Evolutionary conservation across 2,329 filamentous ascomycete species (phyloP), one percentile per base, ranked within the genome.

Genomic region (Ophiocordyceps camponoti-floridani): DNA sequence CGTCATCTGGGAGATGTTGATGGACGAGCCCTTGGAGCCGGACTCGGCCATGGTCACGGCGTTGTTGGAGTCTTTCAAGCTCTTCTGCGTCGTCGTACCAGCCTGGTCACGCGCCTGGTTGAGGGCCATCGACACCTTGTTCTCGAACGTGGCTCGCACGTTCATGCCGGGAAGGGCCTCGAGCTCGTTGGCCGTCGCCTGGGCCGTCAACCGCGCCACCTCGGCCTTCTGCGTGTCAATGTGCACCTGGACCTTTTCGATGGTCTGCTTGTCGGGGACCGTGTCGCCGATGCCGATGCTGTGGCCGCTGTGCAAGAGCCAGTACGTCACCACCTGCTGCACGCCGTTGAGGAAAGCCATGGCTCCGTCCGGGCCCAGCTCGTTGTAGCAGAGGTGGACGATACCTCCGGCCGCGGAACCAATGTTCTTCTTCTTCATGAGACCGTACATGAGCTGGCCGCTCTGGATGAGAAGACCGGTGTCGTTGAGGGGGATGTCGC

Each of bases 1-100:
- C 49, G 88, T 93, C 91, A 99, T 98, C 65, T 99, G 91, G 14
- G 93, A 95, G 55, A 99, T 96, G 62, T 99, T 99, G 71, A 98
- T 96, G 12, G 86, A 89, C 2, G 91, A 96, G 61, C 91, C 91
- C 70, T 99, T 99, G 53, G 93, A 98, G 56, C 91, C 91, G 47
- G 91, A 95, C 44, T 81, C 79, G 48, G 93, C 87, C 84, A 96
- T 99, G 58, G 87, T 85, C 45, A 94, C 86, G 43, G 89, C 89
- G 56, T 96, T 95, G 72, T 98, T 98, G 55, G 84, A 71, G 63
- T 95, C 86, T 67, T 94, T 95, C 60, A 98, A 67, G 70, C 84
- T 87, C 65, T 86, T 82, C 63, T 93, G 84, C 0, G 91, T 94
- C 43, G 80, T 83, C 19, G 82, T 89, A 79, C 91, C 91, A 57